A percentile compares a stretch with the other conserved stretches of the same genome.
phyloP scores from a whole-genome alignment of 257 asterid genomes.

The Nicotiana benthamiana region DNA sequence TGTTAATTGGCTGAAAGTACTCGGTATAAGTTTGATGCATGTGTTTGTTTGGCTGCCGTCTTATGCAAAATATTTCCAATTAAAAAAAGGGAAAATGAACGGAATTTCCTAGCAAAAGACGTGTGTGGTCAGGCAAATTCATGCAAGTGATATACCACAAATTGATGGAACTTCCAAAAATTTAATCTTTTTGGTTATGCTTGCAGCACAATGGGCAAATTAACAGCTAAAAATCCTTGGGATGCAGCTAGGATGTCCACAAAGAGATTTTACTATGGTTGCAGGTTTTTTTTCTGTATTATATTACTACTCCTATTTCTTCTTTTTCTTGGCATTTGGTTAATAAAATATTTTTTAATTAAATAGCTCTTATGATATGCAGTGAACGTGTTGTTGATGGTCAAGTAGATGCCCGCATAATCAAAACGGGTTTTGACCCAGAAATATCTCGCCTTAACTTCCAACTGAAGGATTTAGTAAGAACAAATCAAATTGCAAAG shows the following conservation, averaged over 20 bases:
- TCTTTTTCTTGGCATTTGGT: background rate
- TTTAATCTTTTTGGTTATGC: background rate
- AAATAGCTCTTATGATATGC: background rate
- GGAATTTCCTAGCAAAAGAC: too few species aligned
- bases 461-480: conserved; percentile 33
- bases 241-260: background rate
- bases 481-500: conserved; percentile 16
- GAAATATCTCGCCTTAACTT: conserved; percentile 43
- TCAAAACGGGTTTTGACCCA: conserved; percentile 62
- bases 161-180: background rate
- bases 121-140: too few species aligned
- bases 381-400: background rate
- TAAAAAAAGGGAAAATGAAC: too few species aligned
- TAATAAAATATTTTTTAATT: background rate
- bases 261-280: background rate
- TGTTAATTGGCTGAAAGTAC: too few species aligned
- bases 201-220: background rate
- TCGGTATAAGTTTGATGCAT: too few species aligned
- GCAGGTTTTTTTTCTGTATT: background rate
- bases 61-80: too few species aligned
- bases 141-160: too few species aligned
- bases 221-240: background rate
- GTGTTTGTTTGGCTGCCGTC: too few species aligned
- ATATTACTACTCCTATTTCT: background rate
- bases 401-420: conserved; percentile 33